Base-by-base conservation (phyloP, 306 rosid genomes). In the Prunus campanulata region DNA sequence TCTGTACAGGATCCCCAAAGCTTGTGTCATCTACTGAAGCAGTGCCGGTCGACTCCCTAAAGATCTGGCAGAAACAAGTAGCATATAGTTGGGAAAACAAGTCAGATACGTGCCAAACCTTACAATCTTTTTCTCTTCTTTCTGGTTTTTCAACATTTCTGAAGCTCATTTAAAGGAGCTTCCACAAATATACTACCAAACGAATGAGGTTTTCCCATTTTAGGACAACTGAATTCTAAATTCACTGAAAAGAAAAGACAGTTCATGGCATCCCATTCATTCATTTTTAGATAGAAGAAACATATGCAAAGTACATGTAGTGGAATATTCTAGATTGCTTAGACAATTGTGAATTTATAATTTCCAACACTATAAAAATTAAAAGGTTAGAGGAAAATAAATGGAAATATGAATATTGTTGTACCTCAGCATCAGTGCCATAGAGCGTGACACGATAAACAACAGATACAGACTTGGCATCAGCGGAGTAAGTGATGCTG, bases 361-460 rank as follows among this genome's bases (percentile, higher is more conserved):
- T 2, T 30, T 32, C 25, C 25, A 71, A 55, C 35, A 71, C 32
- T 11, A 55, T 0, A 3, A 20, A 13, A 13, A 30, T 54, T 35
- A 15, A 1, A 71, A 32, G 25, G 29, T 71, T 13, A 11, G 19
- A 13, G 27, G 20, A 27, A 4, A 47, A 30, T 8, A 13, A 30
- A 30, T 8, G n/a, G 20, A 25, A 60, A 61, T 61, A 16, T 30
- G 5, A 60, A 52, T 25, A 18, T 3, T 2, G 11, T 66, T 29
- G 68, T 73, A 88, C 96, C 97, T 90, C 96, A 11, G 97, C 97
- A 83, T 93, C 97, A 71, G 96, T 93, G 66, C 94, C 97, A 59
- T 88, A 93, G 72, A 93, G 90, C 2, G 97, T 93, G 70, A 93
- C 96, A 13, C 94, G 94, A 70, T 93, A 93, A 64, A 87, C 93